Conservation (phyloP, 75 land plant genomes). For the Sequoia sempervirens region DNA sequence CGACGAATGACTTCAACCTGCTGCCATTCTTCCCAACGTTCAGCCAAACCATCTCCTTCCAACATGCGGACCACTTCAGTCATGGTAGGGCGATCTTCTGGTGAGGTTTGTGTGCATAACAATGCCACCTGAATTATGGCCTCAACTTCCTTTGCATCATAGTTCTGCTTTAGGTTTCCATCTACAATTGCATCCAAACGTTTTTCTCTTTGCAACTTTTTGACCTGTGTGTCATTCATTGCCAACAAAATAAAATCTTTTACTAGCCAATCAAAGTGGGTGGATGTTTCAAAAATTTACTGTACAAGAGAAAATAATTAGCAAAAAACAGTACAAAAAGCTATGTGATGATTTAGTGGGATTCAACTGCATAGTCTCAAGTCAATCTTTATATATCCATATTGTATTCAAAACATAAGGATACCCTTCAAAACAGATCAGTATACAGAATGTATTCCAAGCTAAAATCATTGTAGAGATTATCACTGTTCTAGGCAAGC, state of each 20-base stretch:
- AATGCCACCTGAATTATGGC: constrained; percentile 85
- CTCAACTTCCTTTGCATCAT: constrained; percentile 69
- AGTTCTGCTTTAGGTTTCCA: constrained; percentile 50
- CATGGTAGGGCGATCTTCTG: constrained; percentile 90
- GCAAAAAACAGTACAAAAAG: background rate
- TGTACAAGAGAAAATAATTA: background rate
- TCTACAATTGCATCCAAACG: constrained; percentile 73
- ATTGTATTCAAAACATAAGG: background rate
- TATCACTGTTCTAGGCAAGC: background rate
- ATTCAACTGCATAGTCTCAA: no score
- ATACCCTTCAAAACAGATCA: background rate
- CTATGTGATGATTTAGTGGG: background rate
- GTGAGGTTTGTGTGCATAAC: constrained; percentile 77
- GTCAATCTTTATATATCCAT: no score
- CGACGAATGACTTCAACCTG: constrained; percentile 65
- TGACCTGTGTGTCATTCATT: constrained; percentile 46
- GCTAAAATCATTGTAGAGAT: background rate
- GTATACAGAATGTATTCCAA: background rate
- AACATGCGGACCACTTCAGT: constrained; percentile 86
- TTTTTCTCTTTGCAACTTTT: constrained; percentile 75
- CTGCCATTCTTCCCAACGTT: constrained; percentile 94
- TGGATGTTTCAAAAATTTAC: background rate
- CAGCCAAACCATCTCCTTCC: constrained; percentile 89
- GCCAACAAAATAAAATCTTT: no score
- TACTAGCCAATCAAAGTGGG: background rate